phyloP scores from a whole-genome alignment of 2,329 filamentous ascomycete genomes.

The Laburnicola sp. region DNA sequence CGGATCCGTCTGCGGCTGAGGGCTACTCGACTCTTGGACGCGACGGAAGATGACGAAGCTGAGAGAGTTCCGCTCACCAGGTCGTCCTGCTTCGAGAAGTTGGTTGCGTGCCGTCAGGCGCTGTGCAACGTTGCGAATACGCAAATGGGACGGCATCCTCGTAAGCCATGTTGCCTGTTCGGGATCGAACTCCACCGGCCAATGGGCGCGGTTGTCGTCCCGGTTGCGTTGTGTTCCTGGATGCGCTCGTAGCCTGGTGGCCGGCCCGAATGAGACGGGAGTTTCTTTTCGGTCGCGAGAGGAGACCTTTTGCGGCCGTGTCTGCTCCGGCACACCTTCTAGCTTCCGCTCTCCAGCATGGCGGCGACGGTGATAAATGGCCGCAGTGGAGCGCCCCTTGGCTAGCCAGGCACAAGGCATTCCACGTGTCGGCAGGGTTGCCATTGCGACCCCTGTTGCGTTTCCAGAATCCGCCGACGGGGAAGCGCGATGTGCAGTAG shows the following conservation, averaged over 20 bases:
- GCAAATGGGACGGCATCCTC: constrained; percentile 21
- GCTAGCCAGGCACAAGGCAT: constrained; percentile 6
- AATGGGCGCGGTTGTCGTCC: constrained; percentile 27
- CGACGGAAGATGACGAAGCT: constrained; percentile 15
- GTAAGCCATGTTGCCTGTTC: constrained; percentile 30
- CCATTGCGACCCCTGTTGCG: constrained; percentile 35
- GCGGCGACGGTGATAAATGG: neutral
- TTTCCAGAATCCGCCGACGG: constrained; percentile 43
- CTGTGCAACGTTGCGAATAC: constrained; percentile 35
- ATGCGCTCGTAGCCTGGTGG: constrained; percentile 17
- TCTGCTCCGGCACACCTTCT: constrained; percentile 14
- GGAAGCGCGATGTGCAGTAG: constrained; percentile 32
- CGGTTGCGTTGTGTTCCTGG: constrained; percentile 24
- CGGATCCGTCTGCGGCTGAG: too few species aligned
- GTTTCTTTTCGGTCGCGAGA: constrained; percentile 9
- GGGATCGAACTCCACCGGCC: constrained; percentile 27
- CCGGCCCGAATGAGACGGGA: constrained; percentile 20
- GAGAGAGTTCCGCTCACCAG: constrained; percentile 13
- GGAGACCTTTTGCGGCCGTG: neutral
- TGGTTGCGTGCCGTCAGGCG: constrained; percentile 15
- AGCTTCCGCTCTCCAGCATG: constrained; percentile 20
- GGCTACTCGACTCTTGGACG: too few species aligned
- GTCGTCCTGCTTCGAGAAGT: constrained; percentile 21
- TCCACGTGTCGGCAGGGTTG: constrained; percentile 9
- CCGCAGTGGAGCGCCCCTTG: neutral